Conservation (phyloP, 176 grass and related monocot genomes). For the Tuctoria greenei region DNA sequence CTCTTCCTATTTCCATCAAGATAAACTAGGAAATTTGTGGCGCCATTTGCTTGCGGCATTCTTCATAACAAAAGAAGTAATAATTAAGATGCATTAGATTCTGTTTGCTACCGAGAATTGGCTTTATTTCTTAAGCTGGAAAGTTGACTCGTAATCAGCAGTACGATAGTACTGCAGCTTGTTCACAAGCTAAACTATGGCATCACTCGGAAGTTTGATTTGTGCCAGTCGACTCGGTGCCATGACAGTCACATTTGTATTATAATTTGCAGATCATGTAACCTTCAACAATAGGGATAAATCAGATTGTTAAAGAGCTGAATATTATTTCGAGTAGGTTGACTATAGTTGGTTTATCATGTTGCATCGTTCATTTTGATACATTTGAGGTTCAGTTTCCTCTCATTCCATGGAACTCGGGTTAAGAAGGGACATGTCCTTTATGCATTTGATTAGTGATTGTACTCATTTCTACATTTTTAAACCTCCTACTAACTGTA, state of each 20-base stretch:
- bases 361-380: neutral
- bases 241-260: neutral
- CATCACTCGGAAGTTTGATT: neutral
- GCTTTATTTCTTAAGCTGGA: neutral
- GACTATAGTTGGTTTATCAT: neutral
- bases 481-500: neutral
- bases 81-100: neutral
- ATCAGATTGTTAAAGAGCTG: neutral
- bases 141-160: neutral
- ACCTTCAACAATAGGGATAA: neutral
- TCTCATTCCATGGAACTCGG: neutral
- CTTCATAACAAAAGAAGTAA: neutral
- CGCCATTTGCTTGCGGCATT: too few species aligned
- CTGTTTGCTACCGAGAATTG: neutral
- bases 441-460: neutral
- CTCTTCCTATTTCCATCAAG: neutral
- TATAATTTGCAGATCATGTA: neutral
- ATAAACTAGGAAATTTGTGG: neutral
- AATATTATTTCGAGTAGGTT: neutral
- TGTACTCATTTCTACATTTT: neutral
- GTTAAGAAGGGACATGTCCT: neutral
- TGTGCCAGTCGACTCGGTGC: neutral
- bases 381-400: neutral
- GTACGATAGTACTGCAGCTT: neutral
- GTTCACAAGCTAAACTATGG: neutral